A percentile compares a stretch with the other conserved stretches of the same genome.
These are phyloP conservation scores for Stephanodiscus triporus DNA, from an alignment of 108 stramenopile species.

Conservation along the genomic window DNA sequence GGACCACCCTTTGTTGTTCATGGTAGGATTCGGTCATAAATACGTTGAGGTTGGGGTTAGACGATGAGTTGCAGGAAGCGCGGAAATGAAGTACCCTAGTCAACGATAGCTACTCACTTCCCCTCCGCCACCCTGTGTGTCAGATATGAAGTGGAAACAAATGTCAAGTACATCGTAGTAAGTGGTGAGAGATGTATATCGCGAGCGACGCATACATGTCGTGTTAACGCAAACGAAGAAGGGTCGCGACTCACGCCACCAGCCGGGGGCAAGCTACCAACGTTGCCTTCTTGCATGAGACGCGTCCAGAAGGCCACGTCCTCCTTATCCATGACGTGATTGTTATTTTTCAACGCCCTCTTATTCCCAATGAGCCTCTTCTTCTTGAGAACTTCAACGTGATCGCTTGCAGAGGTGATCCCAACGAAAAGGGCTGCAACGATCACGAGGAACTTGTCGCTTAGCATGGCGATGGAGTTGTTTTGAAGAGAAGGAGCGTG, in stretches of 20 bases:
- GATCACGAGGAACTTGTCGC: not conserved
- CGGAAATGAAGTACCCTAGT: too few relatives aligned
- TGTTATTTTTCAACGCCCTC: constrained; percentile 1
- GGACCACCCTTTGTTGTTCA: not conserved
- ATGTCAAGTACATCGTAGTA: not conserved
- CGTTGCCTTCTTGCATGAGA: not conserved
- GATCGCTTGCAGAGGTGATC: not conserved
- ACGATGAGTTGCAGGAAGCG: not conserved
- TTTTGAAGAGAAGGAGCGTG: too few relatives aligned
- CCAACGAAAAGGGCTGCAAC: not conserved
- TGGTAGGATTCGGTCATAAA: not conserved
- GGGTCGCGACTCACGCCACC: not conserved
- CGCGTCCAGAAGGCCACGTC: constrained; percentile 7
- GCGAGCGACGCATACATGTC: not conserved
- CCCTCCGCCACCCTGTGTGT: not conserved
- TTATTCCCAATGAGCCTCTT: not conserved
- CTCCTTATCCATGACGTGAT: not conserved
- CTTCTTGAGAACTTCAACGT: not conserved
- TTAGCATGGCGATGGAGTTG: not conserved
- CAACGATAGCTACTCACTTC: not conserved
- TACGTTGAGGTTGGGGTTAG: not conserved
- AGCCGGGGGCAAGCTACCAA: constrained; percentile 3
- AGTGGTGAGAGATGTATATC: not conserved
- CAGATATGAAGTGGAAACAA: not conserved
- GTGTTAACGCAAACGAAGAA: not conserved